Evolutionary conservation across 2,329 filamentous ascomycete genomes (phyloP), one percentile per base, ranked within the genome.

Genomic region (Epichloe glyceriae): DNA sequence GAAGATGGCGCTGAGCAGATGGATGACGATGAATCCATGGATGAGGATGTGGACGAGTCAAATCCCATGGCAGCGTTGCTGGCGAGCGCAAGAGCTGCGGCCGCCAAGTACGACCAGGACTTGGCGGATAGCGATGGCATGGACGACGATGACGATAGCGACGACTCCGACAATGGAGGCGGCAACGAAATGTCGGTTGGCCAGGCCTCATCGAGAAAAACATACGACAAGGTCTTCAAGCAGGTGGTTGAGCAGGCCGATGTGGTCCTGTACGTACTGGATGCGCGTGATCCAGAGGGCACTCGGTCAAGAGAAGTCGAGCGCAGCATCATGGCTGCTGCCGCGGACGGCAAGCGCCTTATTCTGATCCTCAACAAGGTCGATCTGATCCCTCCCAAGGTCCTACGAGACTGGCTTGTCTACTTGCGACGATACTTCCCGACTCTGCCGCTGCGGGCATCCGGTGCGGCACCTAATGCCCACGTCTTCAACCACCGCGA

Each of bases 361-460:
- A 95, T 96, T 53, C 80, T 96, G 53, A 80, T 96, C 52, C 75
- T 96, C 58, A 96, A 96, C 82, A 96, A 96, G 79, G 90, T 95
- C 64, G 90, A 96, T 66, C 78, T 96, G 51, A 79, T 96, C 44
- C 90, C 90, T 3, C 81, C 87, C 20, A 76, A 82, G 45, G 85
- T 91, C 12, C 80, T 96, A 43, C 88, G 87, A 64, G 81, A 78
- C 61, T 96, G 90, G 90, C 80, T 96, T 57, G 69, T 78, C 52
- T 82, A 95, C 67, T 79, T 96, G 55, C 85, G 88, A 54, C 81
- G 88, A 57, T 95, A 86, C 66, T 95, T 96, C 75, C 90, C 90
- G 33, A 95, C 90, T 6, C 75, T 96, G 37, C 90, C 90, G 20
- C 81, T 96, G 49, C 86, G 88, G 62, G 90, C 90, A 15, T 89